Evolutionary conservation across 192 early-diverging fungal genomes (phyloP), one percentile per base, ranked within the genome.

Genomic region (Backusella tuberculispora): DNA sequence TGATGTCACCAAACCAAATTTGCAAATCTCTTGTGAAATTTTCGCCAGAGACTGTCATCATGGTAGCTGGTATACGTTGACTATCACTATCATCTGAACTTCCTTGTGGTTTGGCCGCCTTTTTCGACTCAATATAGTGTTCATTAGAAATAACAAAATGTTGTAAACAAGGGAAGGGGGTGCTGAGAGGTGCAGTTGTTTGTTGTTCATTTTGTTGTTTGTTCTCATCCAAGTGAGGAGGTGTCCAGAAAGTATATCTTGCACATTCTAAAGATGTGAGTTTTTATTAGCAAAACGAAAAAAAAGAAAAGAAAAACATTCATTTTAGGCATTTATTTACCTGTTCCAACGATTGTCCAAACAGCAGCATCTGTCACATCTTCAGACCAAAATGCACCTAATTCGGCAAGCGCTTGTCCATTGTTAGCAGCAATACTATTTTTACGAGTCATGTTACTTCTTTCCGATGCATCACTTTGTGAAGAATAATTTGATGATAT

Each of bases 331-430:
- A n/a, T 41, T 10, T 21, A 71, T 80, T 60, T 74, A 88, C 69
- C 75, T 4, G 92, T 93, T 40, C 95, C 92, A 14, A 97, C 93
- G 76, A 97, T 92, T 17, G 95, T 97, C 95, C 95, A 97, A 47
- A 97, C 90, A 2, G 94, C 92, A 7, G 85, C 84, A 84, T 97
- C 95, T 3, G 89, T 90, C 12, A 94, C 91, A 80, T 93, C 92
- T 73, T 95, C 93, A 8, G 86, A 86, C 89, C 90, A 90, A 63
- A 87, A 80, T 86, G 90, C 71, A 17, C 74, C 74, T 43, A 77
- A 42, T 19, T 40, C 14, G 14, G 75, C 38, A 14, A 72, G 43
- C 21, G 69, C 69, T 29, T 53, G 41, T n/a, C 41, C 66, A 67
- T 41, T 67, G 42, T 40, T 67, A 19, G 66, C 38, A 10, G 78